Evolutionary conservation across 2,329 filamentous ascomycete genomes (phyloP), one percentile per base, ranked within the genome.

Genomic region (Botrytis porri): DNA sequence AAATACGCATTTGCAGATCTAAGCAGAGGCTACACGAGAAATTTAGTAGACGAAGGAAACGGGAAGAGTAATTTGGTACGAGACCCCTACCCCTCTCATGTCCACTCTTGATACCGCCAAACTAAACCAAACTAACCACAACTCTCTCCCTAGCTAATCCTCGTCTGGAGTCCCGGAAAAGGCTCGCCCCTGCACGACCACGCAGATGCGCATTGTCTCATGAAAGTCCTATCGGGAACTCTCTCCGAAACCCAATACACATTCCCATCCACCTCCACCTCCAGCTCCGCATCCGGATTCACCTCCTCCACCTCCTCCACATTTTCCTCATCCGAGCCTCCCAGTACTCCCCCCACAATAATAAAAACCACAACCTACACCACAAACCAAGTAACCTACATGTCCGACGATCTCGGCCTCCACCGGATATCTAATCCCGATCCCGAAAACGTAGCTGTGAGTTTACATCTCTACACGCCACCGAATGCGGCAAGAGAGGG

Each of bases 11-110:
- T 95, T 77, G 87, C 87, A n/a, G 92, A 97, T 79, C 77, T 83
- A 29, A 89, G 86, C 75, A 86, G 90, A 78, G 87, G 88, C 1
- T 98, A 97, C 82, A 97, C 95, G 20, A 85, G 95, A 72, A 97
- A 97, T 80, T 87, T 97, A 6, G 94, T 98, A 62, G 93, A 97
- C 79, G 92, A 94, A 80, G 93, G 94, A 4, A 97, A 97, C 78
- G 94, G 90, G 20, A 86, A 87, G 76, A 85, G 84, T 79, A 87
- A 87, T 77, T 77, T 87, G 76, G 85, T 87, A 81, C 7, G 20
- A 18, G 6, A n/a, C 18, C 8, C 37, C 39, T 25, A 20, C 25
- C 29, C 43, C 12, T 70, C 71, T 67, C 72, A 32, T 37, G 57
- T 41, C 25, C 43, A 9, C 29, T 22, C 57, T n/a, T 37, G 25